Evolutionary conservation across 345 rosid species (phyloP).

Genomic region (Hibiscus syriacus): DNA sequence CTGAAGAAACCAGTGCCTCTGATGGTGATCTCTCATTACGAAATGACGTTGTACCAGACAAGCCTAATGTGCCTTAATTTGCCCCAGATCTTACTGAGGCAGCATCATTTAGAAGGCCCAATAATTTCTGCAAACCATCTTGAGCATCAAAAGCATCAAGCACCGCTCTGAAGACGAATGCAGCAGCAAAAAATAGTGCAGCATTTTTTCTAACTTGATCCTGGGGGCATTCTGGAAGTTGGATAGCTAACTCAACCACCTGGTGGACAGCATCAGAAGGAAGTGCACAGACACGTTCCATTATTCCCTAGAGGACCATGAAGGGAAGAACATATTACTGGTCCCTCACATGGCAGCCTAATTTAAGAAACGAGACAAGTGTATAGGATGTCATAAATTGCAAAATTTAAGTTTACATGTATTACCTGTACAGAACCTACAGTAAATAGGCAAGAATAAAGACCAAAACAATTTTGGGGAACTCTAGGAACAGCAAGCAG

Average conservation of each 20-base stretch:
- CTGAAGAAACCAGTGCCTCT: conserved; percentile 82
- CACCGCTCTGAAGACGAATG: conserved; percentile 93
- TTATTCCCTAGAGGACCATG: conserved; percentile 61
- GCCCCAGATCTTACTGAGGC: conserved; percentile 90
- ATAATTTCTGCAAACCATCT: conserved; percentile 77
- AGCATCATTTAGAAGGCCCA: conserved; percentile 71
- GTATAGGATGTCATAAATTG: not conserved
- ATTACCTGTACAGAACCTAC: conserved; percentile 92
- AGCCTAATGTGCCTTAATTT: conserved; percentile 46
- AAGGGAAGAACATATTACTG: not conserved
- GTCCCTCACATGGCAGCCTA: not conserved
- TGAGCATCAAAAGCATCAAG: conserved; percentile 93
- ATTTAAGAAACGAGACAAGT: not conserved
- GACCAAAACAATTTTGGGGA: conserved; percentile 67
- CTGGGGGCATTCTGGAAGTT: conserved; percentile 77
- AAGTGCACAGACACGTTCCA: conserved; percentile 98
- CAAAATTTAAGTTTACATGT: not conserved
- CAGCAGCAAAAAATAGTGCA: conserved; percentile 88
- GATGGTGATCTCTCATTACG: conserved; percentile 73
- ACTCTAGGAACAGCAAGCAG: conserved; percentile 81
- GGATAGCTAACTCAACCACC: conserved; percentile 83
- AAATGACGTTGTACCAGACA: conserved; percentile 38
- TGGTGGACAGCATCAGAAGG: conserved; percentile 67
- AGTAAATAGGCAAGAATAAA: conserved; percentile 87
- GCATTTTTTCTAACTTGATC: conserved; percentile 94